phyloP scores from a whole-genome alignment of 1,284 basidiomycete species.

The Malassezia japonica region DNA sequence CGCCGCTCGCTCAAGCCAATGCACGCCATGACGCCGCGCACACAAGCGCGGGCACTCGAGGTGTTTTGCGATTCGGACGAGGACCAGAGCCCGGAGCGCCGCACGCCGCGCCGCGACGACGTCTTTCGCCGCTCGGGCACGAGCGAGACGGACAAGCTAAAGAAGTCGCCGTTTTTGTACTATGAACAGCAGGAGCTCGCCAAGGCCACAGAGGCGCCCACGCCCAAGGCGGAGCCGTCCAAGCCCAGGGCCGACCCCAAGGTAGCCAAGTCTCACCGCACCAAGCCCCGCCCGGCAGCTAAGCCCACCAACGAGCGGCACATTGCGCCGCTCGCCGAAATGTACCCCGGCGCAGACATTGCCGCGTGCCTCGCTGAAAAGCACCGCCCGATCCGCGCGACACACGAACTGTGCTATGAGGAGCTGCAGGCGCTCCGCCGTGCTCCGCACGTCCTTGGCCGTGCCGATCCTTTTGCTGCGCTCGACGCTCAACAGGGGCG shows the following conservation, averaged over 20 bases:
- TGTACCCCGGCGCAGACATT: constrained; percentile 31
- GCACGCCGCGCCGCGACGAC: neutral
- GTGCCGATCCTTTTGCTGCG: constrained; percentile 32
- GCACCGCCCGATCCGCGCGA: constrained; percentile 5
- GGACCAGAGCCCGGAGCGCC: constrained; percentile 37
- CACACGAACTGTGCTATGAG: constrained; percentile 30
- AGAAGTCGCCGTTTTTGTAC: constrained; percentile 35
- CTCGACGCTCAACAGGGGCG: constrained; percentile 29
- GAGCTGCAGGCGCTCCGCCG: constrained; percentile 25
- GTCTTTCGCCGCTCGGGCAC: constrained; percentile 11
- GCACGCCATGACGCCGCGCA: constrained; percentile 7
- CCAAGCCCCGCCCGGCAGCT: constrained; percentile 6
- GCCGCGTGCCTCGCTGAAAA: constrained; percentile 5
- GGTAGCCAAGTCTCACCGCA: neutral
- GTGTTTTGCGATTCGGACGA: constrained; percentile 50
- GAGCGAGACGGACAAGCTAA: constrained; percentile 33
- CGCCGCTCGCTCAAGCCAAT: constrained; percentile 6
- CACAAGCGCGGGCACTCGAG: constrained; percentile 22
- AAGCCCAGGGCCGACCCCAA: neutral
- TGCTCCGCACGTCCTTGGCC: constrained; percentile 7
- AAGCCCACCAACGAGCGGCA: constrained; percentile 27
- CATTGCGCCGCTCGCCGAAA: constrained; percentile 25
- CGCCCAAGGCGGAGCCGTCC: constrained; percentile 8
- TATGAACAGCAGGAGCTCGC: constrained; percentile 24
- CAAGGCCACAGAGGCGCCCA: constrained; percentile 5